phyloP scores from a whole-genome alignment of 345 rosid species.

The Salix exigua region DNA sequence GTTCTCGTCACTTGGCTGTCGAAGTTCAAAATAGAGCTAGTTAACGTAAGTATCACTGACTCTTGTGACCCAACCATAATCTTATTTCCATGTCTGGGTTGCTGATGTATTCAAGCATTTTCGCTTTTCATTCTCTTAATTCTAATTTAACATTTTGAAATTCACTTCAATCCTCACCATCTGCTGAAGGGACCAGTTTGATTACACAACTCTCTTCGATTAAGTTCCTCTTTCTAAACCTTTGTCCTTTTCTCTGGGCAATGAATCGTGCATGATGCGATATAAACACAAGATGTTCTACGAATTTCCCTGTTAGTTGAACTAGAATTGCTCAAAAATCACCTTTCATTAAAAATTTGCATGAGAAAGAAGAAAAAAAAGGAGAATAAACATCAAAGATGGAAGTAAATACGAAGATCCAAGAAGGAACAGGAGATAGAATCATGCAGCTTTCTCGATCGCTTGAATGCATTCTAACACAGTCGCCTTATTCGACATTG shows the following conservation, averaged over 20 bases:
- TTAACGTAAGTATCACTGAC: too few relatives aligned
- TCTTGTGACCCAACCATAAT: too few relatives aligned
- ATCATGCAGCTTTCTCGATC: constrained; percentile 64
- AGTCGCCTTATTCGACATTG: constrained; percentile 70
- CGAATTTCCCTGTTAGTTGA: not conserved
- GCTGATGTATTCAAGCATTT: too few relatives aligned
- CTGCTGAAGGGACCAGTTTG: too few relatives aligned
- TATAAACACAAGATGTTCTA: not conserved
- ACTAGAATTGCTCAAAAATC: not conserved
- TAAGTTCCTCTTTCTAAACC: not conserved
- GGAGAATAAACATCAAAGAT: not conserved
- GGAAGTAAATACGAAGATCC: not conserved
- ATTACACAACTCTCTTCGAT: not conserved
- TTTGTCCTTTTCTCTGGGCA: not conserved
- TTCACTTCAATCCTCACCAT: too few relatives aligned
- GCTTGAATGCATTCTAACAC: constrained; percentile 76
- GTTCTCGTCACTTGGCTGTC: too few relatives aligned
- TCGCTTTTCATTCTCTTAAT: too few relatives aligned
- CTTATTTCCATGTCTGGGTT: too few relatives aligned
- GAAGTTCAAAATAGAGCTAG: too few relatives aligned
- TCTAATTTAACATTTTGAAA: too few relatives aligned
- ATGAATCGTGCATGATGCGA: not conserved
- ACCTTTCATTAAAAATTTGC: not conserved
- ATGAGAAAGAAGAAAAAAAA: not conserved
- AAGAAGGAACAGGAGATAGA: not conserved